These are phyloP conservation scores for Trametes hirsuta DNA, from an alignment of 1,284 basidiomycete species.

Conservation along the genomic window DNA sequence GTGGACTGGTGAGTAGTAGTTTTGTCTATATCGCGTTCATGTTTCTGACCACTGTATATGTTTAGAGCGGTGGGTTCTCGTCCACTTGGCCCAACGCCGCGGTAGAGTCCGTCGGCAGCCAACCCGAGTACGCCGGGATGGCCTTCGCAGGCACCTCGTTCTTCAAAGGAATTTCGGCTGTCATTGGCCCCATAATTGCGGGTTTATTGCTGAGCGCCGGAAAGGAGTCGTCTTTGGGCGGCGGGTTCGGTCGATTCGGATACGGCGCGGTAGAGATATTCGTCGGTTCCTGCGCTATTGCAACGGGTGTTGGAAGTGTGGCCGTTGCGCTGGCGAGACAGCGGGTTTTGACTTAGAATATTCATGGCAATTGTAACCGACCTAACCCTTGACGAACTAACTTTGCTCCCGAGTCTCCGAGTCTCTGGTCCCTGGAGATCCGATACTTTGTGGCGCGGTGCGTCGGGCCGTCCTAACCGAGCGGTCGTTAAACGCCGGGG, in stretches of 20 bases:
- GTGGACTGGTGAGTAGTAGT: constrained; percentile 29
- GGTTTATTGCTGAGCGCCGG: constrained; percentile 28
- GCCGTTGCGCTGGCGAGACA: constrained; percentile 23
- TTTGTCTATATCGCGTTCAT: background rate
- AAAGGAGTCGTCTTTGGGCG: constrained; percentile 9
- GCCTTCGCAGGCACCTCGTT: constrained; percentile 25
- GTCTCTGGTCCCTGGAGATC: no score
- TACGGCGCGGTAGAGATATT: constrained; percentile 33
- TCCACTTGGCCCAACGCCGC: constrained; percentile 29
- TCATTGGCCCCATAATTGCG: constrained; percentile 31
- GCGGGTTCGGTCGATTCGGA: constrained; percentile 26
- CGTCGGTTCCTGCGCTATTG: constrained; percentile 31
- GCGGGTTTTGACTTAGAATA: background rate
- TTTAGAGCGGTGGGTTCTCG: constrained; percentile 29
- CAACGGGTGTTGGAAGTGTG: constrained; percentile 24
- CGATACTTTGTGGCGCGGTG: background rate
- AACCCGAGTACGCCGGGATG: constrained; percentile 28
- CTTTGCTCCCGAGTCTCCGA: no score
- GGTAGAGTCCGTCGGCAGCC: constrained; percentile 26
- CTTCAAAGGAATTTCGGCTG: constrained; percentile 29
- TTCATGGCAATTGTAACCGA: background rate
- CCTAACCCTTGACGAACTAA: no score
- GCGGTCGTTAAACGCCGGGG: background rate
- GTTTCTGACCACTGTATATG: background rate
- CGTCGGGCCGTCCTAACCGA: background rate